Conservation (phyloP, 257 asterid genomes). For the Solanum habrochaites region DNA sequence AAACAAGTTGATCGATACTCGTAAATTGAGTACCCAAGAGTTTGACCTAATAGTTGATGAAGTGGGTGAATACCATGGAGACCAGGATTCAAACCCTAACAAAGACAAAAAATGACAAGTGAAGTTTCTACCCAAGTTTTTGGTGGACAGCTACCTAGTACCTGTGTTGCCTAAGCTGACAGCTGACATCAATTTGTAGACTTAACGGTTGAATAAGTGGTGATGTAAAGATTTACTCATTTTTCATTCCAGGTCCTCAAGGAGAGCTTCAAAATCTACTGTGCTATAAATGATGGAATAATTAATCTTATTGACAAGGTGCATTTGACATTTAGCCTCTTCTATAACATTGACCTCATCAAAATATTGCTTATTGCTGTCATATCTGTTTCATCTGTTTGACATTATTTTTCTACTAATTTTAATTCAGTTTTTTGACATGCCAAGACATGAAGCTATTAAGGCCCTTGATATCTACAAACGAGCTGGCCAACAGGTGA, state of each 20-base stretch:
- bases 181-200: neutral
- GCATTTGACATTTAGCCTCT: conserved; percentile 5
- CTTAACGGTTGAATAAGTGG: neutral
- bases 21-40: neutral
- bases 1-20: neutral
- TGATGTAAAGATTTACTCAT: neutral
- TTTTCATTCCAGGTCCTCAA: conserved; percentile 68
- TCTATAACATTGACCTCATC: neutral
- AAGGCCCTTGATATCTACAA: conserved; percentile 89
- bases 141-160: neutral
- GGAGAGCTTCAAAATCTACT: conserved; percentile 95
- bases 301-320: conserved; percentile 99
- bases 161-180: neutral
- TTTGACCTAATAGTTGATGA: neutral
- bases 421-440: conserved; percentile 86
- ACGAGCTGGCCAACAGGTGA: conserved; percentile 99
- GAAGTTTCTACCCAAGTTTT: neutral
- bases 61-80: neutral
- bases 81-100: neutral
- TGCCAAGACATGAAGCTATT: conserved; percentile 97
- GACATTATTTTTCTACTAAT: conserved; percentile 3
- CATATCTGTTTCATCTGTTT: neutral
- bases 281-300: conserved; percentile 93
- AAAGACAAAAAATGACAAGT: neutral
- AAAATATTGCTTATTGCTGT: neutral